A percentile compares a stretch with the other conserved stretches of the same genome.
phyloP scores from a whole-genome alignment of 164 flowering plant species.

The Aristolochia californica region DNA sequence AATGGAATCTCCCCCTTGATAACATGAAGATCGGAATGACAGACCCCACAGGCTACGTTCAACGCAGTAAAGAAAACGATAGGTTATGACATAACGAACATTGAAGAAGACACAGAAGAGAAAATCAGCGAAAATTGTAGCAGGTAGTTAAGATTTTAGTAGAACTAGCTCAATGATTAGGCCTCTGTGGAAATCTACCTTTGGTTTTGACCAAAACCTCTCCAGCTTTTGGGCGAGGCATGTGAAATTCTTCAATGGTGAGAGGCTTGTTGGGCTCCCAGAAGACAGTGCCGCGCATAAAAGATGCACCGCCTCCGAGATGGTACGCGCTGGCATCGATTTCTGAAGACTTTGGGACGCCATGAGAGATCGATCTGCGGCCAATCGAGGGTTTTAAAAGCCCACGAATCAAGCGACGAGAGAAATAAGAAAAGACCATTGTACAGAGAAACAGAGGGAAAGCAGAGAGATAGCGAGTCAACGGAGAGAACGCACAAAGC shows the following conservation, averaged over 20 bases:
- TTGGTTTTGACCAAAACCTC: conserved; percentile 90
- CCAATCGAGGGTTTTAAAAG: background rate
- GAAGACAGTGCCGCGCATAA: conserved; percentile 79
- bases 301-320: conserved; percentile 43
- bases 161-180: too few relatives aligned
- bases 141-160: too few relatives aligned
- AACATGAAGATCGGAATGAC: conserved; percentile 98
- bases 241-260: conserved; percentile 72
- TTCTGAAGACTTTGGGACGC: background rate
- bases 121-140: background rate
- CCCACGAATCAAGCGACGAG: background rate
- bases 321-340: conserved; percentile 22
- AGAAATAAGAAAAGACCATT: background rate
- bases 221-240: conserved; percentile 90
- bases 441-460: background rate
- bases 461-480: too few relatives aligned
- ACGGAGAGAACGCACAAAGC: too few relatives aligned
- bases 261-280: conserved; percentile 72
- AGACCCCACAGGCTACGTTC: conserved; percentile 88
- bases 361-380: conserved; percentile 2
- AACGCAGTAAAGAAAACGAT: background rate
- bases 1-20: conserved; percentile 96
- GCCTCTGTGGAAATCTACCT: conserved; percentile 24
- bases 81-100: background rate
- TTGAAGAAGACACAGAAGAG: background rate